Base-by-base conservation (phyloP, 2,329 filamentous ascomycete genomes). In the Ophiostoma australiae region DNA sequence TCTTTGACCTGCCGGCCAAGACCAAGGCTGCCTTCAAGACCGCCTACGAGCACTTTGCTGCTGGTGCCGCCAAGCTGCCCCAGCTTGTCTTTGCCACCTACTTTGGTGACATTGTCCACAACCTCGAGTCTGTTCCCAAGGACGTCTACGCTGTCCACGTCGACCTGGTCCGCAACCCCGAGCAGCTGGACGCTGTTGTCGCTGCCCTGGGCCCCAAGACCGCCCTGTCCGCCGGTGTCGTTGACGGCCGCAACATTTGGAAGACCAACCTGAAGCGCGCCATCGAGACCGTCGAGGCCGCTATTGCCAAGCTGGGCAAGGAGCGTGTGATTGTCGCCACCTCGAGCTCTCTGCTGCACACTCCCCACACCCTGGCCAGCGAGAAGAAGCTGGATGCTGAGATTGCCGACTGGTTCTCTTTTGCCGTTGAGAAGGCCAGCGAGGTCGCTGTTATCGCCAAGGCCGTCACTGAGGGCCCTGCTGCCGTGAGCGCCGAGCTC, bases 171-270 rank as follows among this genome's bases (percentile, higher is more conserved):
- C 93, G 95, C 81, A 94, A 97, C 88, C 95, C 95, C 71, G 94
- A 98, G 87, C 95, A 99, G 86, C 91, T 99, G 75, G 89, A 95
- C 74, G 88, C 90, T 76, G 93, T 99, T 78, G 82, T 93, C 77
- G 86, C 85, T 79, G 90, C 93, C 78, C 89, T 99, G 75, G 93
- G 93, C 81, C 83, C 92, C 80, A 93, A 93, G 81, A 96, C 97
- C 80, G 83, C 93, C 77, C 90, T 99, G 76, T 99, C 95, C 76
- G 91, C 90, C 75, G 95, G 95, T 92, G 91, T 99, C 77, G 95
- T 99, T 76, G 94, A 99, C 78, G 95, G 95, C 78, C 93, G 95
- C 79, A 99, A 99, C 89, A 98, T 99, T 87, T 99, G 95, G 95
- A 99, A 99, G 92, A 97, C 93, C 84, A 97, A 98, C 90, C 91